A percentile compares a stretch with the other conserved stretches of the same genome.
Conservation (phyloP, 169 alveolate species). For the Eimeria zaria region DNA sequence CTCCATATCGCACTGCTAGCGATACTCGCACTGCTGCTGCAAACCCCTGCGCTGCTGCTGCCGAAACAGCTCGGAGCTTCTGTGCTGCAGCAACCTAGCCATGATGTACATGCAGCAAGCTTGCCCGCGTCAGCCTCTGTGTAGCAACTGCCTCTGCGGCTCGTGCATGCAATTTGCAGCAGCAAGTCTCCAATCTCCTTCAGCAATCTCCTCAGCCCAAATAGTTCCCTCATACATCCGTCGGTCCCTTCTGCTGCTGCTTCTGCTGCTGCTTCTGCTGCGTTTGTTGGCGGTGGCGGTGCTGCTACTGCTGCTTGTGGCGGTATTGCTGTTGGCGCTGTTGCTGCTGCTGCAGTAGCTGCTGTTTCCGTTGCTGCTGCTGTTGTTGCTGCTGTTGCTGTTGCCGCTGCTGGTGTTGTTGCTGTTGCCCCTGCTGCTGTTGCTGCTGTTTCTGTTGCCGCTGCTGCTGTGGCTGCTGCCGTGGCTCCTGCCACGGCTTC, state of each 20-base stretch:
- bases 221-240: not conserved
- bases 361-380: not conserved
- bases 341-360: not conserved
- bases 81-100: slow-evolving; percentile 30
- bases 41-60: not conserved
- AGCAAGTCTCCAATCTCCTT: slow-evolving; percentile 2
- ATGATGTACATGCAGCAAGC: not conserved
- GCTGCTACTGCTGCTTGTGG: not conserved
- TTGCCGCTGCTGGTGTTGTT: not conserved
- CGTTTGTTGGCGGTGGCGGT: not conserved
- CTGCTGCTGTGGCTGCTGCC: not conserved
- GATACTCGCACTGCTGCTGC: not conserved
- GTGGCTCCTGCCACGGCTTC: not conserved
- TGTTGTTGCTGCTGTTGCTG: not conserved
- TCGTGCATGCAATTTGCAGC: not conserved
- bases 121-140: not conserved
- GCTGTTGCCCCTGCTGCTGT: not conserved
- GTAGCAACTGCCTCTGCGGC: not conserved
- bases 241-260: not conserved
- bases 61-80: not conserved
- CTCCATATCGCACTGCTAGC: not conserved
- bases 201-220: not conserved
- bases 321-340: not conserved
- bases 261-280: not conserved
- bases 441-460: not conserved